phyloP scores from a whole-genome alignment of 257 asterid genomes.

The Nicotiana attenuata region DNA sequence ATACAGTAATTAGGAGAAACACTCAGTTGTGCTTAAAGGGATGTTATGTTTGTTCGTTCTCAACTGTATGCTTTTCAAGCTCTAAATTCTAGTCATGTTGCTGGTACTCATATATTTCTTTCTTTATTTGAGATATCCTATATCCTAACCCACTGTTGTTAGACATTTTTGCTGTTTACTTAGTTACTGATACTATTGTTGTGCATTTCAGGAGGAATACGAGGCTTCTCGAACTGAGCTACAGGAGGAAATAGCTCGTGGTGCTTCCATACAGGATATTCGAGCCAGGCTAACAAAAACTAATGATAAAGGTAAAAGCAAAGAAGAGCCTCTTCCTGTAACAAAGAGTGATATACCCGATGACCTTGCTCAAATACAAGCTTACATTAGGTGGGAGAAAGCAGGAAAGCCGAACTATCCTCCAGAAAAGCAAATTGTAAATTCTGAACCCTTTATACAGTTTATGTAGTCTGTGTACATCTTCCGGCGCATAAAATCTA shows the following conservation, averaged over 20 bases:
- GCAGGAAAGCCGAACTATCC: slow-evolving; percentile 87
- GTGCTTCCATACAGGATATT: slow-evolving; percentile 62
- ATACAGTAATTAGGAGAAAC: not conserved
- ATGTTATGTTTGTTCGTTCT: not conserved
- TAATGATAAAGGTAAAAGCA: slow-evolving; percentile 34
- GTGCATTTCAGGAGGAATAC: slow-evolving; percentile 58
- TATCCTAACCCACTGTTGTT: not conserved
- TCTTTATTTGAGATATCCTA: not conserved
- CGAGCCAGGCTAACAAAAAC: slow-evolving; percentile 58
- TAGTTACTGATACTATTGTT: not conserved
- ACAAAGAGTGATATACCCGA: slow-evolving; percentile 52
- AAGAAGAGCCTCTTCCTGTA: slow-evolving; percentile 38
- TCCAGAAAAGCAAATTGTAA: slow-evolving; percentile 74
- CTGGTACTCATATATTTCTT: not conserved
- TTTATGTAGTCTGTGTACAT: not conserved
- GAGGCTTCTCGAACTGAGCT: slow-evolving; percentile 95
- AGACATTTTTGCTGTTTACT: not conserved
- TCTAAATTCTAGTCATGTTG: not conserved
- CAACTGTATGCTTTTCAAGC: not conserved
- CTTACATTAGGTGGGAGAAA: slow-evolving; percentile 83
- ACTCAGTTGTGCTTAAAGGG: not conserved
- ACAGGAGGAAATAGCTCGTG: slow-evolving; percentile 72
- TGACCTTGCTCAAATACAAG: slow-evolving; percentile 72
- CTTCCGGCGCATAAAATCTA: not conserved
- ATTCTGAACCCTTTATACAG: slow-evolving; percentile 15